Base-by-base conservation (phyloP, 2,329 filamentous ascomycete genomes). In the Curvularia sp. region DNA sequence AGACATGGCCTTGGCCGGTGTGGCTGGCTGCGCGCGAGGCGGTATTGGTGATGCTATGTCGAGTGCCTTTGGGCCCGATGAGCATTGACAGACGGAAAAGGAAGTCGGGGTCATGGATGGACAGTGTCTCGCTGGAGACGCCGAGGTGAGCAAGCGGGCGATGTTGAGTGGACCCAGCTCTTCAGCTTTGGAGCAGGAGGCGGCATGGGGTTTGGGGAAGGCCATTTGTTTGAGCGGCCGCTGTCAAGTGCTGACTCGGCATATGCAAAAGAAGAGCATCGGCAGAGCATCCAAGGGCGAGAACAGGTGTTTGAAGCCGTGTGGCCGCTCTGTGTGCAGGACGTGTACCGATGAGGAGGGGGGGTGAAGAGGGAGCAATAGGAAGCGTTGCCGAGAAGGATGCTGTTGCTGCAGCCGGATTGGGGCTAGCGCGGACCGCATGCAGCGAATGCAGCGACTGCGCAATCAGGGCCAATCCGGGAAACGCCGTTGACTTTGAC, bases 221-320 rank as follows among this genome's bases (percentile, higher is more conserved):
- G 42, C 10, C 39, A 23, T 38, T 6, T 38, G 21, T 18, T n/a
- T n/a, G 45, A 32, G 34, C 5, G 18, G 27, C 6, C 15, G 6
- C 46, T 49, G 34, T 42, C n/a, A 46, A 52, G 42, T 42, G 41
- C 36, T 57, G 55, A 49, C 39, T 46, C 41, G 32, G 30, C 13
- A 46, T 34, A 25, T 21, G 23, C 34, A 39, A 30, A 23, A 32
- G 19, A 25, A 27, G 36, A 12, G 48, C 23, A 32, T 27, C 30
- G 53, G 41, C 43, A 47, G 23, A 2, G 13, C 32, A 5, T 25
- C 12, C 46, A 34, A 53, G 41, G 42, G n/a, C 36, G 27, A 50
- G 61, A 66, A 63, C 64, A 63, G 57, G 61, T 60, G 60, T 67
- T 67, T 64, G 61, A 54, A 55, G 43, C 60, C 42, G 36, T 46